Evolutionary conservation across 768 basidiomycete genomes (phyloP).

Genomic region (Guyanaporus albipodus): DNA sequence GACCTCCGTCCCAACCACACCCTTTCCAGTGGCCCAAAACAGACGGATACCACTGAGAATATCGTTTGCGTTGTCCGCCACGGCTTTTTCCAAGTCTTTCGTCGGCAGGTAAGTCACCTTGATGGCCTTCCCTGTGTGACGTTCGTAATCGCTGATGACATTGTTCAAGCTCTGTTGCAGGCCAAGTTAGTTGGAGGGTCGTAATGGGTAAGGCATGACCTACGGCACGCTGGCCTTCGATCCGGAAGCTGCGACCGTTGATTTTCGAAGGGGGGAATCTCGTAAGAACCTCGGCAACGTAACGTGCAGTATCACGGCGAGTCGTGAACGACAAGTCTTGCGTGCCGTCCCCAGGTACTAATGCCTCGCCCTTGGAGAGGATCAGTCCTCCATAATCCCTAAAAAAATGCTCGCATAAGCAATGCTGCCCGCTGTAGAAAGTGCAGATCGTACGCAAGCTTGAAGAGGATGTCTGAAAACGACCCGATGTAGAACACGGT

Average conservation of each 20-base stretch:
- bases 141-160: neutral
- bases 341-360: slow-evolving; percentile 2
- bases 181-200: neutral
- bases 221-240: slow-evolving; percentile 1
- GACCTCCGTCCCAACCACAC: neutral
- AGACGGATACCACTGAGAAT: neutral
- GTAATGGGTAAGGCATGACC: neutral
- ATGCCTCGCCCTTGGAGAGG: slow-evolving; percentile 1
- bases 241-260: neutral
- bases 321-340: neutral
- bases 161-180: neutral
- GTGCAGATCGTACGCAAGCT: slow-evolving; percentile 2
- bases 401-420: neutral
- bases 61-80: neutral
- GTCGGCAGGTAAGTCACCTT: neutral
- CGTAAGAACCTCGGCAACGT: neutral
- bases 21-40: slow-evolving; percentile 2
- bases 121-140: neutral
- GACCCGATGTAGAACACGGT: neutral
- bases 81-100: neutral
- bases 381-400: slow-evolving; percentile 1
- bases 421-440: no score
- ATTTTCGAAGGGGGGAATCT: neutral
- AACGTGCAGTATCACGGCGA: neutral
- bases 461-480: slow-evolving; percentile 2